phyloP scores from a whole-genome alignment of 2,329 filamentous ascomycete genomes.

The Truncatella angustata region DNA sequence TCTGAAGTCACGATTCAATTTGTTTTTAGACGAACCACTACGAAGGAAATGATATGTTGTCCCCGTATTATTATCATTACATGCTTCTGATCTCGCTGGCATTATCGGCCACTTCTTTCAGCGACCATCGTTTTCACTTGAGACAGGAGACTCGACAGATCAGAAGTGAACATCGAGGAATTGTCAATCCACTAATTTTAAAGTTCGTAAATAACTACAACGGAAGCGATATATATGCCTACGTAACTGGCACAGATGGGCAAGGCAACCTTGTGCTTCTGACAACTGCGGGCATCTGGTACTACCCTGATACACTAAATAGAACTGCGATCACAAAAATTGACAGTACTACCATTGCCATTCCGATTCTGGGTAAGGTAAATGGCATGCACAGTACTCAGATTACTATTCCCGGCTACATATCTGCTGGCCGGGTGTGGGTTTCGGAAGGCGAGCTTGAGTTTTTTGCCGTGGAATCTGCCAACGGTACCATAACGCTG shows the following conservation, averaged over 20 bases:
- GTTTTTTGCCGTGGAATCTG: constrained; percentile 35
- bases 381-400: constrained; percentile 18
- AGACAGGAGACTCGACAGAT: too few relatives aligned
- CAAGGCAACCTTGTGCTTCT: background rate
- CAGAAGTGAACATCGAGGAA: too few relatives aligned
- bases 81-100: too few relatives aligned
- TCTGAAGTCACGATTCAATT: too few relatives aligned
- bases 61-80: too few relatives aligned
- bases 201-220: background rate
- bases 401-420: constrained; percentile 37
- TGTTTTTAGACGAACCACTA: too few relatives aligned
- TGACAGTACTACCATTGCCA: background rate
- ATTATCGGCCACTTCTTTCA: too few relatives aligned
- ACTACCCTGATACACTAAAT: constrained; percentile 5
- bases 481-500: constrained; percentile 31
- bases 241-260: constrained; percentile 1
- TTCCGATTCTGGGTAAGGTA: background rate
- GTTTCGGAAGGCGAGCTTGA: constrained; percentile 38
- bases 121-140: too few relatives aligned
- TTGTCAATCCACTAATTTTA: too few relatives aligned
- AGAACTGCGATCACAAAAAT: too few relatives aligned
- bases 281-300: background rate
- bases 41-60: too few relatives aligned
- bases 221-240: background rate
- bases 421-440: constrained; percentile 40